A percentile compares a stretch with the other conserved stretches of the same genome.
Conservation (phyloP, 1,139 yeast genomes). For the Yamadazyma pseudoaaseri region DNA sequence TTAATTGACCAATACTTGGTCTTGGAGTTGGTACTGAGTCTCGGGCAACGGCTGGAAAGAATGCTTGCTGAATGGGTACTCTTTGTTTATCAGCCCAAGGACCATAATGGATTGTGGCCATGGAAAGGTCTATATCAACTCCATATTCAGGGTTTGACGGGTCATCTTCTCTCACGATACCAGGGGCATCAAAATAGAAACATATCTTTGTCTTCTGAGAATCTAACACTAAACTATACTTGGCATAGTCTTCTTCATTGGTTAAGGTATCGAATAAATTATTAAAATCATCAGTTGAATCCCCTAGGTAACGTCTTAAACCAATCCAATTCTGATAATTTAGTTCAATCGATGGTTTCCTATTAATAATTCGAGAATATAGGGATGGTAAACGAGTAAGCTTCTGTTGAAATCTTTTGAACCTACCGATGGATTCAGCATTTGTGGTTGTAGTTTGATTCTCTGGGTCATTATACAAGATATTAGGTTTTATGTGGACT, state of each 20-base stretch:
- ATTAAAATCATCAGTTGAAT: constrained; percentile 25
- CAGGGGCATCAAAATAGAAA: constrained; percentile 73
- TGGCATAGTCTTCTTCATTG: constrained; percentile 72
- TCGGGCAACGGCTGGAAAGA: constrained; percentile 67
- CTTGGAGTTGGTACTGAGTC: constrained; percentile 50
- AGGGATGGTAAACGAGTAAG: constrained; percentile 9
- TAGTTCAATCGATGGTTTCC: constrained; percentile 7
- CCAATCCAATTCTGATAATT: constrained; percentile 37
- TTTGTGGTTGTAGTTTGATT: constrained; percentile 7
- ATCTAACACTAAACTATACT: constrained; percentile 71
- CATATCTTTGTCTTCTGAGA: constrained; percentile 53
- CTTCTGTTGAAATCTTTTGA: constrained; percentile 23
- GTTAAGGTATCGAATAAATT: constrained; percentile 29
- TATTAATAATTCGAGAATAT: constrained; percentile 4
- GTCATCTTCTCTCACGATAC: constrained; percentile 37
- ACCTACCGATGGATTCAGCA: constrained; percentile 8
- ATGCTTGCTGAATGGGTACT: constrained; percentile 57
- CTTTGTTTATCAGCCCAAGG: constrained; percentile 96
- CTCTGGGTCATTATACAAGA: constrained; percentile 43
- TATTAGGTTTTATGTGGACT: constrained; percentile 66
- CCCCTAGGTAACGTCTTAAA: constrained; percentile 42
- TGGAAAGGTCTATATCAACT: constrained; percentile 54
- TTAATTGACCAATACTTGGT: constrained; percentile 45
- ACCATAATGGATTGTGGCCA: constrained; percentile 78
- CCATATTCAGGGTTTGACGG: constrained; percentile 59